Base-by-base conservation (phyloP, 441 rosid species). In the Metrosideros polymorpha region DNA sequence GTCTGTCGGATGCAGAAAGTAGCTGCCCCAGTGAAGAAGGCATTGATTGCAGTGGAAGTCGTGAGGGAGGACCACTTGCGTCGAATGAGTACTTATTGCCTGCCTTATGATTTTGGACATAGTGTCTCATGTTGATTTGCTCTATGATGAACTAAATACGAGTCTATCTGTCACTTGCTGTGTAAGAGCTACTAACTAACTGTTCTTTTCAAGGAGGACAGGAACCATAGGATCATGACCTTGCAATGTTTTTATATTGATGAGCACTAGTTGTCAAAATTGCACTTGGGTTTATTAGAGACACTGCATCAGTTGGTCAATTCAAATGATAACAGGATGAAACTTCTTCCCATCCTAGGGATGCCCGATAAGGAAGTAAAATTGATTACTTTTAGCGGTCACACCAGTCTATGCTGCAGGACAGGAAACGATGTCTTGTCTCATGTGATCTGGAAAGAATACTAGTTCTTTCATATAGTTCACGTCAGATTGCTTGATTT, bases 71-170 rank as follows among this genome's bases (percentile, higher is more conserved):
- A 85, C 89, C 89, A 4, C 52, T 89, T 84, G 87, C 90, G 29
- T 92, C 96, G 32, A 88, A 90, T 85, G 95, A 93, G 97, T 95
- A 94, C 61, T 89, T 91, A 85, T 92, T 86, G 13, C 66, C 82
- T 83, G 52, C 90, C 86, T 90, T 85, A n/a, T 59, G 14, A 55
- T 50, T 57, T 75, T 29, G 52, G 8, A 35, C 35, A 22, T 71
- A 39, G 17, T 22, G 47, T 71, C 0, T 71, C 47, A 39, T 43
- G 79, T 71, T 7, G n/a, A 71, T 71, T 0, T 39, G n/a, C 49
- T 39, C 49, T 71, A 6, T 22, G 45, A 12, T 5, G 39, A 71
- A 39, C 49, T 39, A 71, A 71, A 71, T 1, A 39, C 14, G 12
- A 0, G 47, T 39, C 79, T 71, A 71, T 71, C 79, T 0, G n/a